Conservation (phyloP, 2,329 filamentous ascomycete genomes). For the Diaporthe australafricana region DNA sequence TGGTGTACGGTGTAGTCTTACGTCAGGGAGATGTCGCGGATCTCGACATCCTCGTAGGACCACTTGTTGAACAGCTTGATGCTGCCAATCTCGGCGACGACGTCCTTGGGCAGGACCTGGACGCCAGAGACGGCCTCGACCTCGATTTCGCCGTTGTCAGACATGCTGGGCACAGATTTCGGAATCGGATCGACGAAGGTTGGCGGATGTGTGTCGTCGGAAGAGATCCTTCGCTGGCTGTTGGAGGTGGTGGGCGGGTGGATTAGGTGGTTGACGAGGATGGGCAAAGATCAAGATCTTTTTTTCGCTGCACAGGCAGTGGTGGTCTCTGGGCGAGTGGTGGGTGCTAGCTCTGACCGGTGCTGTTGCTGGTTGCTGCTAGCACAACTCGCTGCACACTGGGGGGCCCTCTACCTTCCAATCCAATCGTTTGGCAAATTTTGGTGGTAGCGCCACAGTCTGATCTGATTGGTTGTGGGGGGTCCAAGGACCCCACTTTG, state of each 20-base stretch:
- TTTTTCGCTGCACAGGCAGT: constrained; percentile 32
- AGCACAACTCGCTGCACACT: not conserved
- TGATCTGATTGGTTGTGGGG: not conserved
- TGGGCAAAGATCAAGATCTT: constrained; percentile 32
- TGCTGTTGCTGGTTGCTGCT: constrained; percentile 12
- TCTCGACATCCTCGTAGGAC: constrained; percentile 98
- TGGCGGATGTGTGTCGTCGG: constrained; percentile 34
- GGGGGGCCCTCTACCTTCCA: no score
- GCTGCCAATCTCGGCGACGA: constrained; percentile 87
- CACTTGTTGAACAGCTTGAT: constrained; percentile 99
- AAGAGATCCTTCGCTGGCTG: constrained; percentile 25
- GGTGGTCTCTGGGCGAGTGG: constrained; percentile 19
- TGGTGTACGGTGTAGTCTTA: constrained; percentile 64
- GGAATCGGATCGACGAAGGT: constrained; percentile 38
- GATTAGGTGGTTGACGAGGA: constrained; percentile 33
- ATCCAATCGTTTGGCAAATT: constrained; percentile 15
- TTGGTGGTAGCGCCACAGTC: constrained; percentile 19
- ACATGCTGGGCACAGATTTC: constrained; percentile 74
- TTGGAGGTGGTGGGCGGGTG: constrained; percentile 26
- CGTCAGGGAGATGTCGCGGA: constrained; percentile 99
- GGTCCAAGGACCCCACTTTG: not conserved
- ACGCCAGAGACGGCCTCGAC: constrained; percentile 82
- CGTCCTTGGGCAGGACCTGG: constrained; percentile 92
- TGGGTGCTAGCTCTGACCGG: constrained; percentile 23
- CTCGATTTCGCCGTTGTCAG: constrained; percentile 95